Base-by-base conservation (phyloP, 1,284 basidiomycete species). In the Fomitiporia mediterranea region DNA sequence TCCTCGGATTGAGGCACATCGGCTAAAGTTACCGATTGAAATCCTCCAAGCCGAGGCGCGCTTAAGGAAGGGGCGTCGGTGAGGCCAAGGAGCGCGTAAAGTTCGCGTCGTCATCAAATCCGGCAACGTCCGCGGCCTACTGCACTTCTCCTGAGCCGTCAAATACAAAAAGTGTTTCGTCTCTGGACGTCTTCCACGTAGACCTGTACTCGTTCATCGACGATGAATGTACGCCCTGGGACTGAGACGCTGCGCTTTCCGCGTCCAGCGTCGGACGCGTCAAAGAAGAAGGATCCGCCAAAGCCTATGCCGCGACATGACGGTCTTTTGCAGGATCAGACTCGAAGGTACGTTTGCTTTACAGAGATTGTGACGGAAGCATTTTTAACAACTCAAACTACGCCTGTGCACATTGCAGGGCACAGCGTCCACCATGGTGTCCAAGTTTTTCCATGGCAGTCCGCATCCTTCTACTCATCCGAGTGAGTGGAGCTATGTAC, bases 401-500 rank as follows among this genome's bases (percentile, higher is more conserved):
- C 21, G 13, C 21, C 42, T 43, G 17, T 50, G 51, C 19, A 46
- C 46, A 27, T 23, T 47, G 28, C 40, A 88, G 86, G 66, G 69
- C 84, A 34, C 80, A 84, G 60, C 81, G 81, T 44, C 80, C 79
- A 55, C 91, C 91, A 75, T 94, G 91, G 85, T 80, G 81, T 54
- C 94, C 94, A 34, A 81, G 82, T 58, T 87, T 94, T 63, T 87
- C 85, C 17, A 74, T 90, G 9, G 94, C 94, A 6, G 75, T 98
- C 60, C 83, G 94, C 47, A 80, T 96, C 43, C 70, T 98, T 40
- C 73, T 97, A 48, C 80, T 98, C 39, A 70, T 95, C 17, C 83
- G 96, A 25, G 80, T 95, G 43, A 75, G 82, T n/a, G 86, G 83
- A 2, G 96, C 94, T 2, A 96, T 98, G 91, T 98, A 95, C 68